Evolutionary conservation across 768 basidiomycete genomes (phyloP), one percentile per base, ranked within the genome.

Genomic region (Gloeophyllum trabeum): DNA sequence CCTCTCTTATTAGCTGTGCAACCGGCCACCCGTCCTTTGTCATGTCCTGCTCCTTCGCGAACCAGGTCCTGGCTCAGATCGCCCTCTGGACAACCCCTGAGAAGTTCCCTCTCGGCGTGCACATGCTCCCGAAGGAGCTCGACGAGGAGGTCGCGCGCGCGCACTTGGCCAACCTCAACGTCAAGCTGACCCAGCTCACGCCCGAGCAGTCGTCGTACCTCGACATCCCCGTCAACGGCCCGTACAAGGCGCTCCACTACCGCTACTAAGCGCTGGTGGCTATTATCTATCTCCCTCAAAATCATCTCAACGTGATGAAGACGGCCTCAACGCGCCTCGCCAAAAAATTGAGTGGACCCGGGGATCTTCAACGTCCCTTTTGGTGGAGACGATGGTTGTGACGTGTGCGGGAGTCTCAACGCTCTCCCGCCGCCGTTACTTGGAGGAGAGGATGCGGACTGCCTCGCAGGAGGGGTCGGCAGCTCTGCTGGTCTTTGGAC

Each of bases 11-110:
- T 40, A 85, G 82, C 42, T 98, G 94, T 64, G 94, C 91, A 30
- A 98, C 94, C 52, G 94, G 94, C 44, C 94, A 99, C 66, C 94
- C 96, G 25, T 98, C 94, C 35, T 97, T 93, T 66, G 96, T 99
- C 68, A 99, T 99, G 96, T 98, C 94, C 14, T 98, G 93, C 74
- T 99, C 96, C 34, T 99, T 99, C 73, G 67, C 90, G 60, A 99
- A 99, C 76, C 96, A 99, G 66, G 88, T 92, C 48, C 75, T 99
- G 54, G 94, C 94, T 23, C 93, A 96, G 68, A 97, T 99, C 57
- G 93, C 91, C 19, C 81, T 99, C 60, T 99, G 91, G 91, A 93
- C 88, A 35, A 87, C 79, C 50, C 78, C 83, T 24, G 80, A 81
- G 64, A 80, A 83, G 59, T 98, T 97, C 79, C 84, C 87, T 39